Percentiles rank a stretch among this genome's conserved stretches.
Conservation (phyloP, 192 early-diverging fungal genomes). For the Glomus cerebriforme region DNA sequence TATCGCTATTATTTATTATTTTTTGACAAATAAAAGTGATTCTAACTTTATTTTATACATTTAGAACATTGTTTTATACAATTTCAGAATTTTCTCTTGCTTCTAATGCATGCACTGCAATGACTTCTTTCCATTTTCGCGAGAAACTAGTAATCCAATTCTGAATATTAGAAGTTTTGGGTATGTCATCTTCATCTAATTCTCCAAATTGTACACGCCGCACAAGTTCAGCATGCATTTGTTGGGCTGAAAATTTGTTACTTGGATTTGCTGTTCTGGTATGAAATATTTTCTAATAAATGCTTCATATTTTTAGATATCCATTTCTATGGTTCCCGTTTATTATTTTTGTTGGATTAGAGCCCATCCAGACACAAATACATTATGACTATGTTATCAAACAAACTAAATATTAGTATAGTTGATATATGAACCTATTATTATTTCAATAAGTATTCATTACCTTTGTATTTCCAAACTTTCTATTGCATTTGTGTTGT, state of each 20-base stretch:
- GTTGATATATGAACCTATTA: neutral
- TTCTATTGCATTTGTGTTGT: neutral
- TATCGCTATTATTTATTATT: no score
- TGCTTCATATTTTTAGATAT: neutral
- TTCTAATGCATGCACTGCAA: neutral
- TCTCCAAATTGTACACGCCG: neutral
- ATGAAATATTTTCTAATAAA: slow-evolving; percentile 6
- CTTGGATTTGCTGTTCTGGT: neutral
- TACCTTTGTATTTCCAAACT: neutral
- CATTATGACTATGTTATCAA: neutral
- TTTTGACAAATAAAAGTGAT: no score
- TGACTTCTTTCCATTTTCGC: neutral
- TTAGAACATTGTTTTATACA: no score
- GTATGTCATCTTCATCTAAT: neutral
- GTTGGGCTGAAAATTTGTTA: neutral
- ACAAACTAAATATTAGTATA: neutral
- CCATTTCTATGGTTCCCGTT: neutral
- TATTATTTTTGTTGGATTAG: neutral
- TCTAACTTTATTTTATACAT: no score
- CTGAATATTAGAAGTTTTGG: neutral
- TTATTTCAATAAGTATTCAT: neutral
- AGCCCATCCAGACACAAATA: neutral
- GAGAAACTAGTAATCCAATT: neutral
- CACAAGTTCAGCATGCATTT: neutral
- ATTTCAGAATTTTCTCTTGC: neutral